phyloP scores from a whole-genome alignment of 768 basidiomycete species.

The Tricholomella constricta region DNA sequence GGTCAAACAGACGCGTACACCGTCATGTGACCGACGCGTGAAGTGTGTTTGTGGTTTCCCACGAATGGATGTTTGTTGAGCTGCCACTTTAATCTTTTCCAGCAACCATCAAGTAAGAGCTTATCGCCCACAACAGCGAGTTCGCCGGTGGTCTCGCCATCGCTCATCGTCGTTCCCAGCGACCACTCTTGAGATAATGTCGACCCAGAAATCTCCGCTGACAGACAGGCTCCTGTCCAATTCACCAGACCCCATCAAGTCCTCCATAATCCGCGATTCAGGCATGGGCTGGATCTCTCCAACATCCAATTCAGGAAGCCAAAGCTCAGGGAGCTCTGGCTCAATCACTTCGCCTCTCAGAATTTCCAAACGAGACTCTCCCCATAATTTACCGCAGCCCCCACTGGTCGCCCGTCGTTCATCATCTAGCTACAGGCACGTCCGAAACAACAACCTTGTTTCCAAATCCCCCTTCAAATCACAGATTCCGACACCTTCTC shows the following conservation, averaged over 20 bases:
- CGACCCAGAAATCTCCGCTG: constrained; percentile 48
- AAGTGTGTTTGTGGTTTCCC: constrained; percentile 31
- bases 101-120: constrained; percentile 13
- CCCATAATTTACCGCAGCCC: constrained; percentile 41
- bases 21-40: constrained; percentile 45
- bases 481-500: constrained; percentile 51
- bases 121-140: constrained; percentile 19
- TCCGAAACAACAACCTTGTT: constrained; percentile 76
- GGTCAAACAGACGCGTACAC: constrained; percentile 18
- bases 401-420: constrained; percentile 62
- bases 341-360: constrained; percentile 66
- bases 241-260: constrained; percentile 64
- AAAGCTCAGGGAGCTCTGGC: constrained; percentile 31
- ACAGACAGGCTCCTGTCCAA: constrained; percentile 64
- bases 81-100: constrained; percentile 21
- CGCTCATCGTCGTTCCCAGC: constrained; percentile 9
- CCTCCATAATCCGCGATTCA: constrained; percentile 62
- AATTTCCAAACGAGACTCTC: constrained; percentile 70
- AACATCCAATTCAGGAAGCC: constrained; percentile 33
- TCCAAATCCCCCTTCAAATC: constrained; percentile 86
- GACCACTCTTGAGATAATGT: constrained; percentile 25
- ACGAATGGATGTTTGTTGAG: constrained; percentile 44
- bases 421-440: constrained; percentile 79
- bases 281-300: constrained; percentile 64
- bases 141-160: background rate